Conservation (phyloP, 495 filamentous ascomycete genomes). For the Apodospora peruviana region DNA sequence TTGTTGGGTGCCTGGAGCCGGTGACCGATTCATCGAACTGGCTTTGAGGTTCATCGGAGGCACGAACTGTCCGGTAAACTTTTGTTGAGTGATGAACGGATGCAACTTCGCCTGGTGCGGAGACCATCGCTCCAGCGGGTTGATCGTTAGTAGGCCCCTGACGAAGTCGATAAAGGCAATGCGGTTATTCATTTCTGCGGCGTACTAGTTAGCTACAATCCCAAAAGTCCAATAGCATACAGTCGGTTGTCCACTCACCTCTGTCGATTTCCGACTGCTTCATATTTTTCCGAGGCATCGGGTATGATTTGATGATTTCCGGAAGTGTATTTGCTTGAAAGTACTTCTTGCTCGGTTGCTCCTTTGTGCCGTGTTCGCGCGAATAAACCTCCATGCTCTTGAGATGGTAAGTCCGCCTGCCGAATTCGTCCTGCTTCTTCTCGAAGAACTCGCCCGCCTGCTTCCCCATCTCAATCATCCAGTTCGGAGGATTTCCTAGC, state of each 20-base stretch:
- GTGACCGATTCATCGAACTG: slow-evolving; percentile 73
- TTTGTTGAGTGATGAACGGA: slow-evolving; percentile 98
- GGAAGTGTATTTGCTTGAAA: slow-evolving; percentile 90
- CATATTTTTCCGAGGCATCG: slow-evolving; percentile 99
- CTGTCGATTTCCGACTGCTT: slow-evolving; percentile 93
- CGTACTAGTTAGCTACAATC: slow-evolving; percentile 2
- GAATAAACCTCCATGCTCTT: slow-evolving; percentile 98
- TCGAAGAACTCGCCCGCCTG: slow-evolving; percentile 98
- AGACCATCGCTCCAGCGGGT: slow-evolving; percentile 95
- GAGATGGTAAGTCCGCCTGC: slow-evolving; percentile 79
- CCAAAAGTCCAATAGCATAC: background rate
- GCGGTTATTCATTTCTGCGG: slow-evolving; percentile 91
- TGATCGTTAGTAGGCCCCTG: slow-evolving; percentile 89
- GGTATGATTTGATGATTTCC: slow-evolving; percentile 94
- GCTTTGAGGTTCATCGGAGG: slow-evolving; percentile 97
- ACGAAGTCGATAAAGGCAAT: slow-evolving; percentile 99
- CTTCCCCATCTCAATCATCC: slow-evolving; percentile 99
- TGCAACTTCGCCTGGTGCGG: slow-evolving; percentile 96
- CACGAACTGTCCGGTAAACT: slow-evolving; percentile 91
- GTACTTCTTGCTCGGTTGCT: slow-evolving; percentile 99
- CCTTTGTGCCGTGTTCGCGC: slow-evolving; percentile 88
- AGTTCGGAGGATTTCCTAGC: slow-evolving; percentile 91
- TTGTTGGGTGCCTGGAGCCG: slow-evolving; percentile 93
- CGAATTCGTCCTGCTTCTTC: slow-evolving; percentile 84
- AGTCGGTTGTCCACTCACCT: slow-evolving; percentile 53